Conservation (phyloP, 495 filamentous ascomycete species). For the Astrothelium subdiscretum region DNA sequence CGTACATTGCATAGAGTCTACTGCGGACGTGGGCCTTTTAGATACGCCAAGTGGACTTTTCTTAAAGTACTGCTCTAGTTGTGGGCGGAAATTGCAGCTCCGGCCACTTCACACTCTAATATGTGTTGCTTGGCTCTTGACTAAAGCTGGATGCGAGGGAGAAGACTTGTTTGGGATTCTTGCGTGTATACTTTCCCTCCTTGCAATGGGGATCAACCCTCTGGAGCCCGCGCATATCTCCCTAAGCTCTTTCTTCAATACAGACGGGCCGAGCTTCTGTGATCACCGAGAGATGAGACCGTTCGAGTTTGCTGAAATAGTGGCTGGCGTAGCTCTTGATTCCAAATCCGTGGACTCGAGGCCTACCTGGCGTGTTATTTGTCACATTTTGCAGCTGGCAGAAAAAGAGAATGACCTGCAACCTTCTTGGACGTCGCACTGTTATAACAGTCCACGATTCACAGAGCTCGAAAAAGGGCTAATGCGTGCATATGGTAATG, state of each 20-base stretch:
- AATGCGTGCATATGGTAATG: neutral
- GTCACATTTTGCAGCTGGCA: neutral
- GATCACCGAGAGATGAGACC: neutral
- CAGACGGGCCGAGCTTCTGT: neutral
- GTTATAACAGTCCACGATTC: neutral
- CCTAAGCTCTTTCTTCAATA: neutral
- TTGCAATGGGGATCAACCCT: conserved; percentile 24
- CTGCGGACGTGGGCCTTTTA: conserved; percentile 8
- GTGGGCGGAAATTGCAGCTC: conserved; percentile 25
- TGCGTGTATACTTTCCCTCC: conserved; percentile 29
- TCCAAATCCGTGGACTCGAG: neutral
- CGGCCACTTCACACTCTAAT: conserved; percentile 31
- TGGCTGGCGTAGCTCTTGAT: neutral
- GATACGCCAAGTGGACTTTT: conserved; percentile 30
- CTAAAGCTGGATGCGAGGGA: conserved; percentile 21
- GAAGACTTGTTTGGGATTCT: conserved; percentile 34
- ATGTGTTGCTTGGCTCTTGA: conserved; percentile 26
- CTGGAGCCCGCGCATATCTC: neutral
- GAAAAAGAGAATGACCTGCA: neutral
- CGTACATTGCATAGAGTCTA: neutral
- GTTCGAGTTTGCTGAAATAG: neutral
- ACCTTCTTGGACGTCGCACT: neutral
- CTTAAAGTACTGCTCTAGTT: conserved; percentile 23
- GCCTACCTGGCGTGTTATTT: neutral
- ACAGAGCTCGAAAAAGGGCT: neutral